Percentiles rank a stretch among this genome's conserved stretches.
Evolutionary conservation across 148 eudicot genomes (phyloP).

Genomic region (Spergularia marina): DNA sequence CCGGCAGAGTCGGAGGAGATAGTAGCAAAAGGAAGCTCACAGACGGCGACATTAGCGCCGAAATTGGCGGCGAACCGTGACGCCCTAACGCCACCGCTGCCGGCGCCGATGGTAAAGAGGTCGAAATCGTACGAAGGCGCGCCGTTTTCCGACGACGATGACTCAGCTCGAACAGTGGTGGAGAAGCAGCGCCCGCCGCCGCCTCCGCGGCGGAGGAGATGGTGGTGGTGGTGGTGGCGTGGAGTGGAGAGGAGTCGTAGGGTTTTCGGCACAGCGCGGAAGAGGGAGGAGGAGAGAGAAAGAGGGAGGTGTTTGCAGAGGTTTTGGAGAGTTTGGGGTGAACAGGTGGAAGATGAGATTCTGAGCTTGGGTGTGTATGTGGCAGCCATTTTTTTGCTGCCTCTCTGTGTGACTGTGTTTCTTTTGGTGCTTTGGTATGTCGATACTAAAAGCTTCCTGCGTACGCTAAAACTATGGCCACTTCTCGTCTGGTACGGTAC

Average conservation of each 20-base stretch:
- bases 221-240: slow-evolving; percentile 16
- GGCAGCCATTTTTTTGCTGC: slow-evolving; percentile 42
- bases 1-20: slow-evolving; percentile 72
- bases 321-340: slow-evolving; percentile 13
- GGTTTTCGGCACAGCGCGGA: slow-evolving; percentile 20
- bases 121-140: slow-evolving; percentile 60
- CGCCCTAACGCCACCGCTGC: slow-evolving; percentile 96
- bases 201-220: slow-evolving; percentile 35
- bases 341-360: slow-evolving; percentile 20
- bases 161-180: slow-evolving; percentile 44
- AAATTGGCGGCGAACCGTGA: slow-evolving; percentile 80
- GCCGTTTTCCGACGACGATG: slow-evolving; percentile 44
- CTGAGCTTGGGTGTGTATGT: slow-evolving; percentile 42
- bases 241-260: slow-evolving; percentile 22
- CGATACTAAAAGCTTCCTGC: too few species aligned
- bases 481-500: too few species aligned
- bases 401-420: not conserved
- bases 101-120: slow-evolving; percentile 90
- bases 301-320: slow-evolving; percentile 13
- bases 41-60: slow-evolving; percentile 87
- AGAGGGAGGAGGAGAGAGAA: slow-evolving; percentile 19
- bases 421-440: too few species aligned
- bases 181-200: not conserved
- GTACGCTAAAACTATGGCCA: too few species aligned
- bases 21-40: slow-evolving; percentile 85